Evolutionary conservation across 2,329 filamentous ascomycete species (phyloP), one percentile per base, ranked within the genome.

Genomic region (Cladophialophora immunda): DNA sequence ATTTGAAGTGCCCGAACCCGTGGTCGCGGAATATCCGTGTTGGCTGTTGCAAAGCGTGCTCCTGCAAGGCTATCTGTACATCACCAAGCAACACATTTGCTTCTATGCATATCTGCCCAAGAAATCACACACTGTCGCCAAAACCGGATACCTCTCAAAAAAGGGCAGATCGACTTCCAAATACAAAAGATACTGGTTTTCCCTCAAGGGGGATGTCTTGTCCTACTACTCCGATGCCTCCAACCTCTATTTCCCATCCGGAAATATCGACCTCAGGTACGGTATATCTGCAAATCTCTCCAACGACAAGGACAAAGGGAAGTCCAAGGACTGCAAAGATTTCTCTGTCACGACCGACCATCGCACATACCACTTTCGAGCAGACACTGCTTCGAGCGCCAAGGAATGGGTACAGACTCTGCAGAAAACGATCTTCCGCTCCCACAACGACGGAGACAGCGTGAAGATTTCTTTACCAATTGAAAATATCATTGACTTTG

Each of bases 21-120:
- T 98, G 25, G 88, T 97, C 68, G 89, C 77, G 88, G 94, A 98
- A 81, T 97, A 96, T 76, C 92, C 93, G 8, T 98, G 94, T 80
- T 97, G 93, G 89, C 82, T 98, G 45, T 81, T 98, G 36, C 93
- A 97, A 77, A 97, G 91, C 75, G 93, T 97, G 53, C 83, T 98
- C 32, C 85, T 98, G 8, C 93, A 97, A 76, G 95, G 95, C 5
- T 97, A 95, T 77, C 90, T 99, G 86, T 98, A 98, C 80, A 92
- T 99, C 75, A 98, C 95, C 0, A 85, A 91, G 68, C 91, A 90
- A 73, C 95, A 99, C 76, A 91, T 98, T 68, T 97, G 94, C 80
- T 99, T 98, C 78, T 98, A 97, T 76, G 93, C 95, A 45, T 97
- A 97, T 76, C 85, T 98, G n/a, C 93, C 93, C 6, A 96, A 94